Evolutionary conservation across 257 asterid genomes (phyloP).

Genomic region (Pogostemon cablin): DNA sequence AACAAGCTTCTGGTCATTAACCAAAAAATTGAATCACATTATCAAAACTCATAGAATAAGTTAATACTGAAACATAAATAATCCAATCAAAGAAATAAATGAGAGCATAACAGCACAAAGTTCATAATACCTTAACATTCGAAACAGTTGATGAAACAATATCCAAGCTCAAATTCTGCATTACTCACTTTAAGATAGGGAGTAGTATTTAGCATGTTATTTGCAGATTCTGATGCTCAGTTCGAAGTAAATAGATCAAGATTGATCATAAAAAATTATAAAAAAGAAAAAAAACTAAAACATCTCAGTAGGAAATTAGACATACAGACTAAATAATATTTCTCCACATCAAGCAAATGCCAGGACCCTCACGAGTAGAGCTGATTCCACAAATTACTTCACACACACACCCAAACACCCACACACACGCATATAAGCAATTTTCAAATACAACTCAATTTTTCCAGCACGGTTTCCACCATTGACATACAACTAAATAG

Average conservation of each 20-base stretch:
- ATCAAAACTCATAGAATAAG: constrained; percentile 6
- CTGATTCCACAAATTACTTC: background rate
- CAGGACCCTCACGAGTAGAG: background rate
- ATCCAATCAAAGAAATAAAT: constrained; percentile 22
- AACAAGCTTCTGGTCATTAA: constrained; percentile 10
- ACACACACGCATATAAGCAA: background rate
- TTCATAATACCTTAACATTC: background rate
- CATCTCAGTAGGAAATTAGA: background rate
- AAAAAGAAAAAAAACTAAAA: background rate
- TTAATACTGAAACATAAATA: background rate
- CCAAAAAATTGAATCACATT: background rate
- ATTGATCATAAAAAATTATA: background rate
- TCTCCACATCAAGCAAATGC: background rate
- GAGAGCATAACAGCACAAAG: background rate
- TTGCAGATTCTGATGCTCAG: background rate
- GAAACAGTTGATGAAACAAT: background rate
- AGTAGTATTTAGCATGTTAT: background rate
- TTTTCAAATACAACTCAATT: background rate
- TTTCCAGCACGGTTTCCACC: background rate
- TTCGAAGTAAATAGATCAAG: background rate
- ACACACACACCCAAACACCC: background rate
- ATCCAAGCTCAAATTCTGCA: background rate
- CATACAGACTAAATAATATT: background rate
- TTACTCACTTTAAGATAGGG: background rate
- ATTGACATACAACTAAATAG: background rate